These are phyloP conservation scores for Curvularia sp. DNA, from an alignment of 2,329 filamentous ascomycete species.

Conservation along the genomic window DNA sequence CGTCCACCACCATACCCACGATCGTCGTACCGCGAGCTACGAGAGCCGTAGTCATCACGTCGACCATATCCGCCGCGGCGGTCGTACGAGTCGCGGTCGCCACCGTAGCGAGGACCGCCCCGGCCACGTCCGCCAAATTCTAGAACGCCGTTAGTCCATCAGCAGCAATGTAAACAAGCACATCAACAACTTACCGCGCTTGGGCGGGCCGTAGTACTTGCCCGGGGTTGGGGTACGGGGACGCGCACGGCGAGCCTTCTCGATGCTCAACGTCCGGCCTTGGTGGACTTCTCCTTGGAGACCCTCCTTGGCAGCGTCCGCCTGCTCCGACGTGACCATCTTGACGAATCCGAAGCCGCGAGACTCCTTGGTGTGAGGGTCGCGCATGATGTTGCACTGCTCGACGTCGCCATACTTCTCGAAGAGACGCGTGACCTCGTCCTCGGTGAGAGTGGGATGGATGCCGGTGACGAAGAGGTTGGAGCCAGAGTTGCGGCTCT, in stretches of 20 bases:
- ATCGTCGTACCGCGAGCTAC: constrained; percentile 49
- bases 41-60: constrained; percentile 57
- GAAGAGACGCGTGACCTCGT: constrained; percentile 91
- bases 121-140: constrained; percentile 55
- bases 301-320: constrained; percentile 95
- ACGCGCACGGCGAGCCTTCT: constrained; percentile 95
- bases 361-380: constrained; percentile 97
- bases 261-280: constrained; percentile 94
- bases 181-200: constrained; percentile 74
- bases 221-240: constrained; percentile 96
- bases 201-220: constrained; percentile 98
- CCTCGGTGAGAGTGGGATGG: constrained; percentile 87
- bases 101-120: constrained; percentile 59
- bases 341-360: constrained; percentile 99
- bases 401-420: constrained; percentile 99
- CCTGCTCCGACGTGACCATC: constrained; percentile 94
- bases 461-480: constrained; percentile 99
- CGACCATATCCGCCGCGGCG: constrained; percentile 55
- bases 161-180: background rate
- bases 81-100: constrained; percentile 56
- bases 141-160: constrained; percentile 32
- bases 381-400: constrained; percentile 99
- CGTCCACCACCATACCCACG: constrained; percentile 65
- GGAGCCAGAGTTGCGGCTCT: constrained; percentile 88
- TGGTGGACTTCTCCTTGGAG: constrained; percentile 95